A percentile compares a stretch with the other conserved stretches of the same genome.
Evolutionary conservation across 2,329 filamentous ascomycete species (phyloP).

Genomic region (Myotisia sp.): DNA sequence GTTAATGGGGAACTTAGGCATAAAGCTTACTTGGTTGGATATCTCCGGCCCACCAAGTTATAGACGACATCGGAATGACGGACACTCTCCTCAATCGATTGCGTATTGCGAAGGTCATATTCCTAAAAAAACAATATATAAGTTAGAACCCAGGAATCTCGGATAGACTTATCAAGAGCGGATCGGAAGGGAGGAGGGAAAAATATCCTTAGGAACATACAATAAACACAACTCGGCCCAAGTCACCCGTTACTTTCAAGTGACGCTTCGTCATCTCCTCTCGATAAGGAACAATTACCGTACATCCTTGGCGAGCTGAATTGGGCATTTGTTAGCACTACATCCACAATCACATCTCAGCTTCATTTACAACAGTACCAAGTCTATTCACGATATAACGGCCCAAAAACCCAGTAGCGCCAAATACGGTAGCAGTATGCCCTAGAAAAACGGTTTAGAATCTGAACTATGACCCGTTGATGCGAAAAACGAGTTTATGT

Average conservation of each 20-base stretch:
- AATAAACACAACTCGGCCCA: slow-evolving; percentile 77
- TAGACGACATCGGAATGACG: slow-evolving; percentile 95
- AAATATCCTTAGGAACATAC: too few species aligned
- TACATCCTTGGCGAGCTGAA: slow-evolving; percentile 80
- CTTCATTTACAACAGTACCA: slow-evolving; percentile 37
- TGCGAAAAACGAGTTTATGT: slow-evolving; percentile 11
- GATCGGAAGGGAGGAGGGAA: background rate
- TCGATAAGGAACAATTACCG: slow-evolving; percentile 80
- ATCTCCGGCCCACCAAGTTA: slow-evolving; percentile 87
- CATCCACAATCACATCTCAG: background rate
- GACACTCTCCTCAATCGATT: slow-evolving; percentile 91
- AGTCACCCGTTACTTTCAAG: slow-evolving; percentile 87
- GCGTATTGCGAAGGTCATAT: slow-evolving; percentile 86
- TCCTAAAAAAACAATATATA: slow-evolving; percentile 45
- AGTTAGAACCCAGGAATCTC: background rate
- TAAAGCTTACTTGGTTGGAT: slow-evolving; percentile 70
- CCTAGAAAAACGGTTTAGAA: slow-evolving; percentile 38
- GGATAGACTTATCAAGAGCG: background rate
- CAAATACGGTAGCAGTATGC: slow-evolving; percentile 94
- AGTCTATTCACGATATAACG: slow-evolving; percentile 95
- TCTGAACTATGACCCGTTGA: background rate
- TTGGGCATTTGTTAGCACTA: slow-evolving; percentile 21
- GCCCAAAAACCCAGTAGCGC: slow-evolving; percentile 87
- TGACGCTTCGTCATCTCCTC: slow-evolving; percentile 98
- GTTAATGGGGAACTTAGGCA: too few species aligned